A percentile compares a stretch with the other conserved stretches of the same genome.
These are phyloP conservation scores for Aspergillus amoenus DNA, from an alignment of 2,329 filamentous ascomycete species.

Conservation along the genomic window DNA sequence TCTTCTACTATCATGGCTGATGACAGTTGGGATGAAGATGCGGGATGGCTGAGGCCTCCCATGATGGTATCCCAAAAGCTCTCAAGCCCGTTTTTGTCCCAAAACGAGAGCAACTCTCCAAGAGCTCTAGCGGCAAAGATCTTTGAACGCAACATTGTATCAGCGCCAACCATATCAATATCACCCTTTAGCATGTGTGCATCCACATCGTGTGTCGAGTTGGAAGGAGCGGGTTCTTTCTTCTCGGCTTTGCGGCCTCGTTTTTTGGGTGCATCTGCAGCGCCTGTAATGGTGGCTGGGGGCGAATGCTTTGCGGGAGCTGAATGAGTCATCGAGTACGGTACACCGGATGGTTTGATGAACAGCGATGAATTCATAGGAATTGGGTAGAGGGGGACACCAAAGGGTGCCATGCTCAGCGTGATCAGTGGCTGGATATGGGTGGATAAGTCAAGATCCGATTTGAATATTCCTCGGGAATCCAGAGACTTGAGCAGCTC, in stretches of 20 bases:
- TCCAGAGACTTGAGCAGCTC: slow-evolving; percentile 71
- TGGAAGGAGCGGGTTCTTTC: slow-evolving; percentile 64
- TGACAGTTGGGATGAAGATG: slow-evolving; percentile 82
- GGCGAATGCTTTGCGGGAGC: slow-evolving; percentile 43
- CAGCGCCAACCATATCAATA: slow-evolving; percentile 87
- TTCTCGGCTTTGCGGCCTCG: slow-evolving; percentile 84
- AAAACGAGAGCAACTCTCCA: slow-evolving; percentile 75
- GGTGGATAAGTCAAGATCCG: slow-evolving; percentile 69
- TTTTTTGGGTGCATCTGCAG: slow-evolving; percentile 65
- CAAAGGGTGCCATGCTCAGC: slow-evolving; percentile 85
- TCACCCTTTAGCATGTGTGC: slow-evolving; percentile 98
- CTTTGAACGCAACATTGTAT: slow-evolving; percentile 83
- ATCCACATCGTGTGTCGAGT: slow-evolving; percentile 83
- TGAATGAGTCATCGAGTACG: slow-evolving; percentile 59
- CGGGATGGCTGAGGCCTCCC: slow-evolving; percentile 67
- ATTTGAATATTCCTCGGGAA: slow-evolving; percentile 57
- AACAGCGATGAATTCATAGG: slow-evolving; percentile 89
- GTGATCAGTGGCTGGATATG: slow-evolving; percentile 81
- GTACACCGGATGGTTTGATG: slow-evolving; percentile 87
- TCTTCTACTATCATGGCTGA: slow-evolving; percentile 85
- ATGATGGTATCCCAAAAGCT: slow-evolving; percentile 65
- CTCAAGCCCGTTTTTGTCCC: slow-evolving; percentile 58
- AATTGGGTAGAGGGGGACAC: slow-evolving; percentile 84
- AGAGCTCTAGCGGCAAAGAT: slow-evolving; percentile 85
- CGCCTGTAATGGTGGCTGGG: slow-evolving; percentile 41